Percentiles rank a stretch among this genome's conserved stretches.
Conservation (phyloP, 768 basidiomycete species). For the Lepiota venenata region DNA sequence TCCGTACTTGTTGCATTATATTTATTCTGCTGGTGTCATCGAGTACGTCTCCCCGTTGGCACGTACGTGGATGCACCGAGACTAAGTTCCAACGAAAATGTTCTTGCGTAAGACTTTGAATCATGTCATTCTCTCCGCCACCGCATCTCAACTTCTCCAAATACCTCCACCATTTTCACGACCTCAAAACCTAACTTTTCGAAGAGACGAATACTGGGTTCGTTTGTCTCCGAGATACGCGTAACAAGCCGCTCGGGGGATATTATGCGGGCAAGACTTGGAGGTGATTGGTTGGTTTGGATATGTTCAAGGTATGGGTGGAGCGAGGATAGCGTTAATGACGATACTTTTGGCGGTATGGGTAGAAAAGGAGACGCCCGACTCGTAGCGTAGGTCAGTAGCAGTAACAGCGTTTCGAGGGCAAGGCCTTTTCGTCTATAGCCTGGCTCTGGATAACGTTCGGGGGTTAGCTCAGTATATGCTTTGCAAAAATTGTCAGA, state of each 20-base stretch:
- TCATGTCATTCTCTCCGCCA: conserved; percentile 17
- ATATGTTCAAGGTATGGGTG: conserved; percentile 2
- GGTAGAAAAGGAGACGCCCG: conserved; percentile 26
- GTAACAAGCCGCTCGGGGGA: conserved; percentile 51
- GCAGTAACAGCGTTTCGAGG: conserved; percentile 54
- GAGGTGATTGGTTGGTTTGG: conserved; percentile 7
- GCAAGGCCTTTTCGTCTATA: conserved; percentile 73
- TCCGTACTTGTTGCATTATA: too few relatives aligned
- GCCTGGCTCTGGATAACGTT: conserved; percentile 42
- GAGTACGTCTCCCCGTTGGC: too few relatives aligned
- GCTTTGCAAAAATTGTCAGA: conserved; percentile 15
- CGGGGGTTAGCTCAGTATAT: background rate
- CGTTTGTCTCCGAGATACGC: conserved; percentile 69
- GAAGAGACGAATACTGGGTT: conserved; percentile 69
- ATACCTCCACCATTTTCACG: conserved; percentile 68
- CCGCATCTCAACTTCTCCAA: conserved; percentile 83
- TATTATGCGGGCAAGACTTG: conserved; percentile 29
- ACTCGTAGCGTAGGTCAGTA: conserved; percentile 67
- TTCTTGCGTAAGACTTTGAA: too few relatives aligned
- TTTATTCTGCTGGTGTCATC: too few relatives aligned
- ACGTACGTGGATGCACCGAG: too few relatives aligned
- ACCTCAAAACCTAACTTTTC: conserved; percentile 71
- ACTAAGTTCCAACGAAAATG: too few relatives aligned
- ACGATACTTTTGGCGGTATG: background rate
- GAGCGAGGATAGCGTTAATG: background rate